These are phyloP conservation scores for Penicillium thymicola DNA, from an alignment of 2,329 filamentous ascomycete species.

Conservation along the genomic window DNA sequence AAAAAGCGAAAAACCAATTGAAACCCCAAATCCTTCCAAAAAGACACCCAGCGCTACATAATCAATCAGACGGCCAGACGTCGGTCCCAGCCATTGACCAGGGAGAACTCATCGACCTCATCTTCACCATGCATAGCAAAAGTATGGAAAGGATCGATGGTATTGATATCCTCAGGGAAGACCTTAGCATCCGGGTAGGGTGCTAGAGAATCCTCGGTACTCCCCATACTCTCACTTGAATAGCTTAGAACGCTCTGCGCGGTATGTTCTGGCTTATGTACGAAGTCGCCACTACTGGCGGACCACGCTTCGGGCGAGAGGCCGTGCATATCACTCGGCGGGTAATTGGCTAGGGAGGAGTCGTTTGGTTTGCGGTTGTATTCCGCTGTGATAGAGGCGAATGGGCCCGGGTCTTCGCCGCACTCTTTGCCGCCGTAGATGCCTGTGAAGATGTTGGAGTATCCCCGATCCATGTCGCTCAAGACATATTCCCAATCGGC, in stretches of 20 bases:
- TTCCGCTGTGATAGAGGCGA: conserved; percentile 34
- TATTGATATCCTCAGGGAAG: conserved; percentile 29
- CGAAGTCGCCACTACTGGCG: conserved; percentile 39
- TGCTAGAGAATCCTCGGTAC: conserved; percentile 46
- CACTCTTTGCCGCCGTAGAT: conserved; percentile 47
- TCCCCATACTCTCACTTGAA: conserved; percentile 58
- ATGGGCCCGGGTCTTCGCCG: conserved; percentile 35
- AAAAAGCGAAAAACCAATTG: not conserved
- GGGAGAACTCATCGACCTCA: conserved; percentile 32
- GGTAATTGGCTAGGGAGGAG: conserved; percentile 14
- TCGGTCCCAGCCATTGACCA: conserved; percentile 34
- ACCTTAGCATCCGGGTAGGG: conserved; percentile 21
- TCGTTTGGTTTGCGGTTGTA: conserved; percentile 29
- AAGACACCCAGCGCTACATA: not conserved
- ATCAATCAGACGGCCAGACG: conserved; percentile 31
- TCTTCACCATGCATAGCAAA: conserved; percentile 37
- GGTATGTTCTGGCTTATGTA: conserved; percentile 25
- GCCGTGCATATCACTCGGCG: conserved; percentile 32
- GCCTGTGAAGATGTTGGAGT: conserved; percentile 68
- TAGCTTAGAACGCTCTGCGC: conserved; percentile 58
- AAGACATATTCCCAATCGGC: conserved; percentile 81
- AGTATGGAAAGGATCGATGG: conserved; percentile 36
- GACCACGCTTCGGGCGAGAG: conserved; percentile 41
- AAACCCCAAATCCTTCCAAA: not conserved
- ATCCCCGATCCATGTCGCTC: conserved; percentile 73